Evolutionary conservation across 805 yeast species (phyloP), one percentile per base, ranked within the genome.

Genomic region (Starmerella riodocensis): DNA sequence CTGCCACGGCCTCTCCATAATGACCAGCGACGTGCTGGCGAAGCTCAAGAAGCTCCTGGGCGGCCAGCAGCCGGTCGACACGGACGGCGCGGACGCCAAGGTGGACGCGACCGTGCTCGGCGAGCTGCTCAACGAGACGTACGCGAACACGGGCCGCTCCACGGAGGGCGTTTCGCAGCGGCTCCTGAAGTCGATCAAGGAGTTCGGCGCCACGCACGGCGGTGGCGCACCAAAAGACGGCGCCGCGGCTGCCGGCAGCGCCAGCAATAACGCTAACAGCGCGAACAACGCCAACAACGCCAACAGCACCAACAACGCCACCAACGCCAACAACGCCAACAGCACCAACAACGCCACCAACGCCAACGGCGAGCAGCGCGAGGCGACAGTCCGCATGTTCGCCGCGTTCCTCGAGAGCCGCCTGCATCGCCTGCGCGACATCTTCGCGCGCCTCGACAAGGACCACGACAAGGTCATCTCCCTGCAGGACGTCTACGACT

Each of bases 401-500:
- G 31, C 41, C 13, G 35, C 29, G n/a, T 56, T 55, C 41, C 34
- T 56, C 12, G 49, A 49, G 16, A 36, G 21, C 9, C 48, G 59
- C 9, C 53, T 49, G 30, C 31, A 39, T 9, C 51, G 53, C 22
- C 41, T 56, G 25, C 33, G 43, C 34, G 41, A 30, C 9, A 35
- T 55, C 2, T 56, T 55, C 31, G 37, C 36, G 33, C 40, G 50
- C 24, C 42, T 56, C 32, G 60, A 56, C 41, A 49, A 41, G 23
- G 46, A 49, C 38, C 32, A 37, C 17, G 50, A 49, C 32, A 37
- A 42, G 11, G 19, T 30, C 13, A 43, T 50, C 19, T 35, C 41
- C 12, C 25, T 45, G 17, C 41, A 45, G 33, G 53, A 49, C 24
- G 41, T 88, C 34, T 68, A 69, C 29, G 65, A 60, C 18, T 93